A percentile compares a stretch with the other conserved stretches of the same genome.
Evolutionary conservation across 441 rosid species (phyloP).

Genomic region (Euphorbia neoarborescens): DNA sequence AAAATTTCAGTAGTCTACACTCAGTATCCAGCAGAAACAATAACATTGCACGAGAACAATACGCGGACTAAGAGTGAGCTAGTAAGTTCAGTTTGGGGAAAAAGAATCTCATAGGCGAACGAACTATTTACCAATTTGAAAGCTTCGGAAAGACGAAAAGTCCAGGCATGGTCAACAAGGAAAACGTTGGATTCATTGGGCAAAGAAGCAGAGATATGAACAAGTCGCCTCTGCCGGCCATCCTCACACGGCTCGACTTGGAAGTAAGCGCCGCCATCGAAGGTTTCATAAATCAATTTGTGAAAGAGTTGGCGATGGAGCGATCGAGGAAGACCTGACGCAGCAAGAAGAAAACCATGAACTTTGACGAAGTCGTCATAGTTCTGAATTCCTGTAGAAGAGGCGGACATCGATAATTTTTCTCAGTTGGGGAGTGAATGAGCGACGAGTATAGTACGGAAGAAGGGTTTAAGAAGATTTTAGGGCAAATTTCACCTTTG

Average conservation of each 20-base stretch:
- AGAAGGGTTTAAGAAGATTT: conserved; percentile 2
- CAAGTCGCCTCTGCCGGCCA: conserved; percentile 57
- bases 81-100: background rate
- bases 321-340: conserved; percentile 64
- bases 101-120: background rate
- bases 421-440: background rate
- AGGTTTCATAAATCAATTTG: conserved; percentile 59
- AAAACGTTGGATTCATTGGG: conserved; percentile 58
- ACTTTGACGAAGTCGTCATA: conserved; percentile 72
- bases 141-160: conserved; percentile 80
- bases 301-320: conserved; percentile 58
- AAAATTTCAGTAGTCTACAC: conserved; percentile 8
- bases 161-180: conserved; percentile 92
- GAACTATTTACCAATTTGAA: conserved; percentile 46
- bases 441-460: background rate
- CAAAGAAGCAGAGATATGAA: conserved; percentile 55
- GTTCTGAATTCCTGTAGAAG: conserved; percentile 29
- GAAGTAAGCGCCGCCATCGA: conserved; percentile 78
- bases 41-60: background rate
- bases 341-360: conserved; percentile 68
- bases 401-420: conserved; percentile 8
- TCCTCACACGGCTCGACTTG: conserved; percentile 60
- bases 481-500: background rate
- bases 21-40: conserved; percentile 3
- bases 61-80: background rate